phyloP scores from a whole-genome alignment of 345 rosid genomes.

The Eutrema heterophyllum region DNA sequence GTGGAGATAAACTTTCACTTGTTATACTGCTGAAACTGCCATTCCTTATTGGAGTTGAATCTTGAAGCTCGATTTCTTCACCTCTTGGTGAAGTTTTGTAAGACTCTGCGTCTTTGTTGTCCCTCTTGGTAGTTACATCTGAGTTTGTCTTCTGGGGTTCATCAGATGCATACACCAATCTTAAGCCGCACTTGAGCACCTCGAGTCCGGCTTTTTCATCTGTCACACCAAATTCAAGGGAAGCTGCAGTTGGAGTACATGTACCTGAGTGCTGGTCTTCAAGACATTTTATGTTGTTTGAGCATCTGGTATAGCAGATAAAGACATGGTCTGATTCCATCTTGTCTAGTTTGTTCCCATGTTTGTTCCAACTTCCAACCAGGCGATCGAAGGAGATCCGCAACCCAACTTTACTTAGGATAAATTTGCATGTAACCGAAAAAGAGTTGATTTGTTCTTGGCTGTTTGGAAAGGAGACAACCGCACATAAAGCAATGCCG shows the following conservation, averaged over 20 bases:
- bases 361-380: not conserved
- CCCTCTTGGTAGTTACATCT: not conserved
- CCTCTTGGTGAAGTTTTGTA: not conserved
- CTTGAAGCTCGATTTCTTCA: slow-evolving; percentile 2
- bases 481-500: slow-evolving; percentile 11
- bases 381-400: not conserved
- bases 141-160: slow-evolving; percentile 2
- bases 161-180: slow-evolving; percentile 8
- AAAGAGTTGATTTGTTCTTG: slow-evolving; percentile 2
- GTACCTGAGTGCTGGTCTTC: not conserved
- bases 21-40: not conserved
- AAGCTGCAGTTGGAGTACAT: not conserved
- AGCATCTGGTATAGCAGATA: not conserved
- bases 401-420: not conserved
- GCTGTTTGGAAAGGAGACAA: slow-evolving; percentile 8
- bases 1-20: not conserved
- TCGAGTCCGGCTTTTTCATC: not conserved
- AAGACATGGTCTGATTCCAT: slow-evolving; percentile 5
- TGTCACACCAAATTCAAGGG: not conserved
- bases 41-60: not conserved
- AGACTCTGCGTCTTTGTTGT: not conserved
- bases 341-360: not conserved
- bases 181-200: slow-evolving; percentile 1
- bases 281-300: not conserved
- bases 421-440: slow-evolving; percentile 6